Percentiles rank a stretch among this genome's conserved stretches.
Evolutionary conservation across 2,329 filamentous ascomycete genomes (phyloP).

Genomic region (Penicillium italicum): DNA sequence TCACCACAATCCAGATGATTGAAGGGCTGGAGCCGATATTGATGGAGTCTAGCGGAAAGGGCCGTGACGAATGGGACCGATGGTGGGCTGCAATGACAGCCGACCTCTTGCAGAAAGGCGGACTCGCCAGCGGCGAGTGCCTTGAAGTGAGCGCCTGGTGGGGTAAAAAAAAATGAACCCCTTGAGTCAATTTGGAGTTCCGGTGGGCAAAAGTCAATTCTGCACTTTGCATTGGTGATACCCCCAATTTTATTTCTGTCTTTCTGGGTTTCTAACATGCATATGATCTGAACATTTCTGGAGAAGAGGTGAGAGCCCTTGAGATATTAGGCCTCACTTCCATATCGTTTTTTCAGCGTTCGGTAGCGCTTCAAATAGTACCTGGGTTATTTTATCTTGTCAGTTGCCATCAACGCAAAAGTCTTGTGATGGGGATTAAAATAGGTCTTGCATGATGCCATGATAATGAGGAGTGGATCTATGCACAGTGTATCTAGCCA

Average conservation of each 20-base stretch:
- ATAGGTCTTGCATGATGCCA: conserved; percentile 20
- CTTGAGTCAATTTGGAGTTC: conserved; percentile 29
- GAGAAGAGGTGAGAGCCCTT: conserved; percentile 7
- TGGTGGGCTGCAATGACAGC: conserved; percentile 87
- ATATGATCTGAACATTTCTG: conserved; percentile 19
- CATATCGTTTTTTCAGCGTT: conserved; percentile 76
- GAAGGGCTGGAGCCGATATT: conserved; percentile 80
- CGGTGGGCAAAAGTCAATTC: conserved; percentile 30
- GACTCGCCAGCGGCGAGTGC: conserved; percentile 79
- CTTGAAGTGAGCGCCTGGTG: conserved; percentile 66
- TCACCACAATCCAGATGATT: conserved; percentile 77
- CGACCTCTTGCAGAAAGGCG: conserved; percentile 73
- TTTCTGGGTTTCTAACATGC: conserved; percentile 22
- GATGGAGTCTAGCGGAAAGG: conserved; percentile 78
- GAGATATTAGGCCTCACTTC: conserved; percentile 35
- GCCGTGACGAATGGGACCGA: conserved; percentile 84
- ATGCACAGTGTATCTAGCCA: conserved; percentile 12
- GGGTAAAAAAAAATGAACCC: conserved; percentile 53
- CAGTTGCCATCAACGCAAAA: conserved; percentile 15
- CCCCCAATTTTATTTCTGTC: conserved; percentile 28
- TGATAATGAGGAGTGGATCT: conserved; percentile 20
- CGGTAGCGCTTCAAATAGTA: conserved; percentile 93
- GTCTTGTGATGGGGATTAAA: conserved; percentile 4
- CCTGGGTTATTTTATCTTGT: conserved; percentile 46
- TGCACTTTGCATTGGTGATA: conserved; percentile 40